Percentiles rank a stretch among this genome's conserved stretches.
These are phyloP conservation scores for Kodamaea alishanica DNA, from an alignment of 1,139 yeast genomes.

Conservation along the genomic window DNA sequence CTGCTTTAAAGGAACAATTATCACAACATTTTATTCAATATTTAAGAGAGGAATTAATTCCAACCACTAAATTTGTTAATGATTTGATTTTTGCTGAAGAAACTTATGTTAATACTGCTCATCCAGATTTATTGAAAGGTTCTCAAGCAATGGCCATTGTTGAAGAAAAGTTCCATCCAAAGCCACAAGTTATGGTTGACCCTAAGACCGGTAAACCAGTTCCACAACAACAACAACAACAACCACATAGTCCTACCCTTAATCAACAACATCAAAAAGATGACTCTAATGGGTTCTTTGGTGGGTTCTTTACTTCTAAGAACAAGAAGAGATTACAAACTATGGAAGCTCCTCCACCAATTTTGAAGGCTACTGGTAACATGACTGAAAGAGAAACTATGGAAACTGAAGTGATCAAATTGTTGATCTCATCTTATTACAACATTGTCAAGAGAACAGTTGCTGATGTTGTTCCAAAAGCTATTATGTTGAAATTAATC, in stretches of 20 bases:
- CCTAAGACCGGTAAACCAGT: slow-evolving; percentile 89
- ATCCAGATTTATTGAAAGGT: slow-evolving; percentile 93
- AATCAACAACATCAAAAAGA: slow-evolving; percentile 28
- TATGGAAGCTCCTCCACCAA: slow-evolving; percentile 97
- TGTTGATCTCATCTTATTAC: slow-evolving; percentile 85
- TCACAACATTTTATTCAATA: slow-evolving; percentile 76
- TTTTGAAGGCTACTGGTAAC: slow-evolving; percentile 89
- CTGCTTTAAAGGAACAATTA: slow-evolving; percentile 82
- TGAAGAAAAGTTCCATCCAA: slow-evolving; percentile 84
- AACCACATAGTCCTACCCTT: slow-evolving; percentile 18
- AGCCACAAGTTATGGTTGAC: slow-evolving; percentile 76
- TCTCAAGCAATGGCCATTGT: slow-evolving; percentile 94
- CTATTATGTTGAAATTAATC: slow-evolving; percentile 88
- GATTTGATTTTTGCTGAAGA: slow-evolving; percentile 86
- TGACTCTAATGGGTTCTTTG: slow-evolving; percentile 74
- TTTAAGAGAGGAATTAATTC: slow-evolving; percentile 73
- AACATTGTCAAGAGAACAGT: slow-evolving; percentile 91
- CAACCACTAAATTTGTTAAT: slow-evolving; percentile 79
- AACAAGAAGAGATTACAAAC: slow-evolving; percentile 92
- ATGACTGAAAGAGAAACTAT: slow-evolving; percentile 93
- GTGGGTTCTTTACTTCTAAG: slow-evolving; percentile 89
- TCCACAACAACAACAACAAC: slow-evolving; percentile 34
- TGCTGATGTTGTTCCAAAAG: slow-evolving; percentile 91
- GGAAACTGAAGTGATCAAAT: slow-evolving; percentile 95
- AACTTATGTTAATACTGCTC: slow-evolving; percentile 94